Percentiles rank a stretch among this genome's conserved stretches.
Evolutionary conservation across 441 rosid genomes (phyloP).

Genomic region (Daphne laureola): DNA sequence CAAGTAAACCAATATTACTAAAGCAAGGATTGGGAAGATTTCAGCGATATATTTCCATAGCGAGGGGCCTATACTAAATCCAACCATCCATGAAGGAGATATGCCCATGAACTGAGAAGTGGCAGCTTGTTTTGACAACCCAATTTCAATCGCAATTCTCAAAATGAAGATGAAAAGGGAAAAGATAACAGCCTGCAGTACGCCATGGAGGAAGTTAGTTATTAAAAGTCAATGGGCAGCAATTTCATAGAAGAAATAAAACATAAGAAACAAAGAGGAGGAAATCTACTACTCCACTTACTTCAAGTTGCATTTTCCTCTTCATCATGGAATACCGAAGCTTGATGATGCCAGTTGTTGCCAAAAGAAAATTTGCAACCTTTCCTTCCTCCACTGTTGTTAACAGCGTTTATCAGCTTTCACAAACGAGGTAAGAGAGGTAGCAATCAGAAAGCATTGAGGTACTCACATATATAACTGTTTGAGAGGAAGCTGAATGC

Average conservation of each 20-base stretch:
- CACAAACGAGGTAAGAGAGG: slow-evolving; percentile 7
- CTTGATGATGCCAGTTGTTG: slow-evolving; percentile 69
- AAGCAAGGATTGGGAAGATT: slow-evolving; percentile 46
- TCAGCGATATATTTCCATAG: slow-evolving; percentile 43
- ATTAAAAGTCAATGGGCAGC: not conserved
- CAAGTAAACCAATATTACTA: slow-evolving; percentile 41
- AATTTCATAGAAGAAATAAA: no score
- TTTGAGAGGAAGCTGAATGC: slow-evolving; percentile 91
- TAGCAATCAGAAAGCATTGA: slow-evolving; percentile 5
- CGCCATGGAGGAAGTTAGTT: slow-evolving; percentile 11
- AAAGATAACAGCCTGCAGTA: slow-evolving; percentile 60
- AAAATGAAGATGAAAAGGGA: slow-evolving; percentile 55
- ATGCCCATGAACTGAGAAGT: slow-evolving; percentile 69
- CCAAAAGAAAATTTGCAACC: slow-evolving; percentile 86
- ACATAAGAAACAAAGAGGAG: not conserved
- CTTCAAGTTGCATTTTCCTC: slow-evolving; percentile 54
- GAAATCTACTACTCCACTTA: slow-evolving; percentile 34
- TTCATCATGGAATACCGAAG: slow-evolving; percentile 54
- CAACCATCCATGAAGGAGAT: slow-evolving; percentile 74
- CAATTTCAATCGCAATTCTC: slow-evolving; percentile 77
- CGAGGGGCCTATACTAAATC: slow-evolving; percentile 46
- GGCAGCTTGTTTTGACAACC: slow-evolving; percentile 93
- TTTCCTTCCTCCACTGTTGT: slow-evolving; percentile 92
- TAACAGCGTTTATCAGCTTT: slow-evolving; percentile 17
- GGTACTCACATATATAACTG: slow-evolving; percentile 84